Evolutionary conservation across 768 basidiomycete species (phyloP).

Genomic region (Mycena filopes): DNA sequence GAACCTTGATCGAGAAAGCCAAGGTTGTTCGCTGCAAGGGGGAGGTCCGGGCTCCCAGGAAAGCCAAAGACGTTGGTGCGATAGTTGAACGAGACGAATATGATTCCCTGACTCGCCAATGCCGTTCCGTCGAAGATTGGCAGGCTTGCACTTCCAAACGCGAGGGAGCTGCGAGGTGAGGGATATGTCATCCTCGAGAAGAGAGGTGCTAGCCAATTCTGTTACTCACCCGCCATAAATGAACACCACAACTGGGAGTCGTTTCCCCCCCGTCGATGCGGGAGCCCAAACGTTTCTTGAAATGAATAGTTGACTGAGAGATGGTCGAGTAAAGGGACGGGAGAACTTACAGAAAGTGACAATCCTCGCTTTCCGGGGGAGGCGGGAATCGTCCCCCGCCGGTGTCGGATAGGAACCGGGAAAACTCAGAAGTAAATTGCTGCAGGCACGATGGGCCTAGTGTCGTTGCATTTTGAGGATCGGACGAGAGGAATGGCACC

Average conservation of each 20-base stretch:
- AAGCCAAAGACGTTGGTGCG: conserved; percentile 30
- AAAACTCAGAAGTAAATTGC: conserved; percentile 14
- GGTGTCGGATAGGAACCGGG: conserved; percentile 22
- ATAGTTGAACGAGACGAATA: conserved; percentile 28
- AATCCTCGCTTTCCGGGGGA: conserved; percentile 27
- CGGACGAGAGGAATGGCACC: conserved; percentile 12
- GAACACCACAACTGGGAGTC: conserved; percentile 15
- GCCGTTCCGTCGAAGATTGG: conserved; percentile 22
- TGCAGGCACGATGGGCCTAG: conserved; percentile 24
- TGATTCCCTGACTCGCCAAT: conserved; percentile 16
- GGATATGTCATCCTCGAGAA: too few relatives aligned
- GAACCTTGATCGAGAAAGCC: conserved; percentile 45
- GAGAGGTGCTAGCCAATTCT: too few relatives aligned
- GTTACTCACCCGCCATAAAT: conserved; percentile 17
- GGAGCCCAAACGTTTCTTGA: conserved; percentile 26
- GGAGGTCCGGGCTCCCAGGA: conserved; percentile 24
- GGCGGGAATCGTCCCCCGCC: conserved; percentile 12
- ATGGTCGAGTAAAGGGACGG: background rate
- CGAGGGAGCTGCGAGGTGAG: background rate
- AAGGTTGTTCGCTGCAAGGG: conserved; percentile 25
- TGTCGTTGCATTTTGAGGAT: conserved; percentile 8
- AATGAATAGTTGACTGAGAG: background rate
- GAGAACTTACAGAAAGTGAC: conserved; percentile 21
- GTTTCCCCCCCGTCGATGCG: background rate
- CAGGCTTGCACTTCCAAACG: conserved; percentile 22